These are phyloP conservation scores for Trypanosoma scelopori DNA, from an alignment of 208 protist species.

Conservation along the genomic window DNA sequence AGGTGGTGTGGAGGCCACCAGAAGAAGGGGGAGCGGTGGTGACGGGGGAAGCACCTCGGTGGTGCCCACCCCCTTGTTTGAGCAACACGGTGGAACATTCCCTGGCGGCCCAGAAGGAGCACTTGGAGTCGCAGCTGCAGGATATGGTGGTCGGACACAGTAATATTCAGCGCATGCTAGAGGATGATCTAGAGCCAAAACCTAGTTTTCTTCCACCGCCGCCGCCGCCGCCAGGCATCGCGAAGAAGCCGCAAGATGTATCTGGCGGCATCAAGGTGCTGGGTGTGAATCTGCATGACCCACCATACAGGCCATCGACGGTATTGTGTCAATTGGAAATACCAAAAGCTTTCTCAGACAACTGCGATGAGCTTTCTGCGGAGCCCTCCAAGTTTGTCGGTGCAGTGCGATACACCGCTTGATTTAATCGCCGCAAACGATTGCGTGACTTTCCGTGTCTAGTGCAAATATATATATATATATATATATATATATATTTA, in stretches of 20 bases:
- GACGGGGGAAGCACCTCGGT: too few species aligned
- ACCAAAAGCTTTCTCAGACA: neutral
- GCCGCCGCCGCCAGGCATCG: neutral
- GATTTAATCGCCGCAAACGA: neutral
- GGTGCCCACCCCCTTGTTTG: too few species aligned
- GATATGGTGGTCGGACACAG: constrained; percentile 23
- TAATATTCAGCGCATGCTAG: constrained; percentile 24
- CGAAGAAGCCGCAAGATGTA: neutral
- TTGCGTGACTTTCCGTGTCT: too few species aligned
- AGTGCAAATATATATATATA: too few species aligned
- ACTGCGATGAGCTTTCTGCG: constrained; percentile 39
- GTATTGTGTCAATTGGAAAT: too few species aligned
- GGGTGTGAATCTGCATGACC: constrained; percentile 5
- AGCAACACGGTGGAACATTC: neutral
- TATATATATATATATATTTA: too few species aligned
- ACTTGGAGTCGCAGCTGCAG: constrained; percentile 12
- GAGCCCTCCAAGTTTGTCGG: constrained; percentile 45
- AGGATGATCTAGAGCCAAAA: neutral
- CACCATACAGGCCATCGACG: too few species aligned
- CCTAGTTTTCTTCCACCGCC: neutral
- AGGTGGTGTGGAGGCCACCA: too few species aligned
- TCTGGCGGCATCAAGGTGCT: constrained; percentile 3
- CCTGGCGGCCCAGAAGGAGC: neutral
- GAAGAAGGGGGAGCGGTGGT: too few species aligned
- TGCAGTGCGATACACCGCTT: neutral